phyloP scores from a whole-genome alignment of 2,329 filamentous ascomycete species.

The Thelonectria olida region DNA sequence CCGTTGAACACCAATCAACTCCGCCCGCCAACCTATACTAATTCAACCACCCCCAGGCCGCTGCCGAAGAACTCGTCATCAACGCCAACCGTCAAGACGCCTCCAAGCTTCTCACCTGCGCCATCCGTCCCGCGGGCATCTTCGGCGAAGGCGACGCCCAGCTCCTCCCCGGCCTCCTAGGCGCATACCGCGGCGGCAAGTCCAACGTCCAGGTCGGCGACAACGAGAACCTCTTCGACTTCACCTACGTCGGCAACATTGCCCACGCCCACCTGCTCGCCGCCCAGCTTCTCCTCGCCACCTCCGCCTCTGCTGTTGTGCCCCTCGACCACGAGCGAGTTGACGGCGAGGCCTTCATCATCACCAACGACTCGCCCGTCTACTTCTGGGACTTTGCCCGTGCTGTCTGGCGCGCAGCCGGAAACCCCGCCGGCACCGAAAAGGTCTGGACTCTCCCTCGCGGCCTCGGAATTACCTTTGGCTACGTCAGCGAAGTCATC shows the following conservation, averaged over 20 bases:
- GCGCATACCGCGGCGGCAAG: constrained; percentile 73
- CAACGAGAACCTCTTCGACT: constrained; percentile 71
- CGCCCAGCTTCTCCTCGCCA: constrained; percentile 74
- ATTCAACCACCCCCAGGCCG: constrained; percentile 57
- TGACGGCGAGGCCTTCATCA: constrained; percentile 87
- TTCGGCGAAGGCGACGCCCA: constrained; percentile 90
- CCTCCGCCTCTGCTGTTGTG: constrained; percentile 62
- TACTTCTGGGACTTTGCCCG: constrained; percentile 93
- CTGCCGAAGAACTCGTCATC: constrained; percentile 84
- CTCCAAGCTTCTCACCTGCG: constrained; percentile 74
- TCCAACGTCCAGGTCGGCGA: constrained; percentile 83
- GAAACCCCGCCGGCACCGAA: constrained; percentile 59
- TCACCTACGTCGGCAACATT: constrained; percentile 71
- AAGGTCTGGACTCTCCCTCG: constrained; percentile 65
- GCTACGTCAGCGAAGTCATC: constrained; percentile 62
- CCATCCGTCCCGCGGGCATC: constrained; percentile 88
- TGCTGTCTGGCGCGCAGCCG: constrained; percentile 75
- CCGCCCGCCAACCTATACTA: not conserved
- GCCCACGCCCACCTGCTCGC: constrained; percentile 86
- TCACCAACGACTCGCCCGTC: constrained; percentile 88
- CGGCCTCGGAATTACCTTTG: constrained; percentile 61
- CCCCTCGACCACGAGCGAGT: constrained; percentile 78
- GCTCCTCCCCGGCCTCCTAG: constrained; percentile 76
- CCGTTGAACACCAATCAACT: constrained; percentile 1
- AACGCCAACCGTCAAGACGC: constrained; percentile 72